Evolutionary conservation across 2,329 filamentous ascomycete species (phyloP).

Genomic region (Cyphellophora europaea): DNA sequence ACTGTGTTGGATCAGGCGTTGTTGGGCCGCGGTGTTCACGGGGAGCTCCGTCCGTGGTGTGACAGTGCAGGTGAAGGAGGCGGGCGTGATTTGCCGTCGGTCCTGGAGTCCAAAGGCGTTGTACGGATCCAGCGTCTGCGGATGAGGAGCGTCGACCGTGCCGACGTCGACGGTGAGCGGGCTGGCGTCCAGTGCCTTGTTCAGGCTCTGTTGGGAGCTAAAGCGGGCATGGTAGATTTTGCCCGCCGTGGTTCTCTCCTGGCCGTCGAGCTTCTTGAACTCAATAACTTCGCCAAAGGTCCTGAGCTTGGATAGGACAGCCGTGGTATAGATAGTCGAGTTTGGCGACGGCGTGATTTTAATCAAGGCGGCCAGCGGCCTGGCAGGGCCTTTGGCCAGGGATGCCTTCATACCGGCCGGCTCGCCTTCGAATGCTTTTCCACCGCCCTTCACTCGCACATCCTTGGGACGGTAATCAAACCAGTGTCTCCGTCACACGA

Average conservation of each 20-base stretch:
- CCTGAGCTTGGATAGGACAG: slow-evolving; percentile 14
- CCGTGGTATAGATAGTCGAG: slow-evolving; percentile 13
- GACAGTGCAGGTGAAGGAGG: slow-evolving; percentile 11
- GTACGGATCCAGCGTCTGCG: slow-evolving; percentile 15
- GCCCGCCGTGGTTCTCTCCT: not conserved
- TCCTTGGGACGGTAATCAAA: slow-evolving; percentile 5
- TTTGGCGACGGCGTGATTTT: slow-evolving; percentile 12
- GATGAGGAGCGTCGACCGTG: slow-evolving; percentile 11
- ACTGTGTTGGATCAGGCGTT: not conserved
- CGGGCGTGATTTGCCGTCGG: slow-evolving; percentile 8
- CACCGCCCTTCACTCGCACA: slow-evolving; percentile 1
- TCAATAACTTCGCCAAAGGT: slow-evolving; percentile 7
- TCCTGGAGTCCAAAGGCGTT: slow-evolving; percentile 15
- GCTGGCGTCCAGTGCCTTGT: slow-evolving; percentile 6
- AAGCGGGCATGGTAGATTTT: slow-evolving; percentile 13
- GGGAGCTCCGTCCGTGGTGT: not conserved
- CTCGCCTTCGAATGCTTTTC: not conserved
- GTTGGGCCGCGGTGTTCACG: not conserved
- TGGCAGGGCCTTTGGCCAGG: slow-evolving; percentile 5
- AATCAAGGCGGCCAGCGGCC: too few relatives aligned
- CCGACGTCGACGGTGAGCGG: slow-evolving; percentile 13
- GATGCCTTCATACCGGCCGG: slow-evolving; percentile 5
- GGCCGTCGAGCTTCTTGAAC: too few relatives aligned
- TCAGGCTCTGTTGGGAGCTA: slow-evolving; percentile 4
- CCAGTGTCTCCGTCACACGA: not conserved